Base-by-base conservation (phyloP, 257 asterid species). In the Agastache rugosa region DNA sequence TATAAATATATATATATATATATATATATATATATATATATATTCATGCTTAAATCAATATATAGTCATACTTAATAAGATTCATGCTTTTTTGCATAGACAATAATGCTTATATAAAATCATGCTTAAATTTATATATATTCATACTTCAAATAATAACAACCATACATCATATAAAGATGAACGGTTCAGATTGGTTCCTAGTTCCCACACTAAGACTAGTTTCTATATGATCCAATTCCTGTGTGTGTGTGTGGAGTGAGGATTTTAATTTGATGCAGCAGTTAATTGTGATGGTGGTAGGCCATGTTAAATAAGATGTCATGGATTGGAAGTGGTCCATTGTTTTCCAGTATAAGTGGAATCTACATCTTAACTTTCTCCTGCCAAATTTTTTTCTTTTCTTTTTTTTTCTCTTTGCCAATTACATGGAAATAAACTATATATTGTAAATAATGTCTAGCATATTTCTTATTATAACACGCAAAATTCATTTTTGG, bases 311-410 rank as follows among this genome's bases (percentile, higher is more conserved):
- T 42, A 23, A 68, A 74, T 68, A 44, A 45, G 63, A 69, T 74
- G 64, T 79, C 56, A 68, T 51, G 58, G 35, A 79, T 61, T 51
- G 58, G 35, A 79, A 79, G 84, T 80, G 84, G 84, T 75, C 84
- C 84, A 66, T 80, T 80, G 68, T 75, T 75, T 54, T 69, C 79
- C 79, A 53, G 79, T 70, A 75, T 69, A 63, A 75, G 54, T 58
- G 70, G 62, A 80, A 64, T 71, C 45, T 64, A 71, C 68, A 80
- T 75, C 75, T 80, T 37, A 65, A 20, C 75, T 63, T 63, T 62
- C 50, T 54, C 44, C 51, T 66, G 22, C 10, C 20, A 55, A 53
- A 35, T 59, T 68, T 16, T 48, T 68, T 67, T 20, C 50, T 55
- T 59, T 69, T 47, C 71, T n/a, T 23, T 66, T 72, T 53, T 58